These are phyloP conservation scores for Diversispora eburnea DNA, from an alignment of 192 early-diverging fungal genomes.

Conservation along the genomic window DNA sequence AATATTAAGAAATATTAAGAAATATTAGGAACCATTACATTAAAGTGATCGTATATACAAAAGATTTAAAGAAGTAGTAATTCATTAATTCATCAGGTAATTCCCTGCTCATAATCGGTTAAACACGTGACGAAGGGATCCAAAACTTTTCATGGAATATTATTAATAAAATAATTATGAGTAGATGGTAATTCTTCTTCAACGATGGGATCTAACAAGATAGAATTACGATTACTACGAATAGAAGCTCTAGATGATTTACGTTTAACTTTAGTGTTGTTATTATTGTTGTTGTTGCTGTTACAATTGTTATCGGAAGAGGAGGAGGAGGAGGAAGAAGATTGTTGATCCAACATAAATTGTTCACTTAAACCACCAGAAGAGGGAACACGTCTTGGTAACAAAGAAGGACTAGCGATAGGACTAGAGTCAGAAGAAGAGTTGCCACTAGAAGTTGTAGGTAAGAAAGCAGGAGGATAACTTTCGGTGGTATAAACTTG, in stretches of 20 bases:
- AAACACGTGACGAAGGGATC: no score
- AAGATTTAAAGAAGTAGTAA: no score
- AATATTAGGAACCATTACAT: no score
- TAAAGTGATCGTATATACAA: no score
- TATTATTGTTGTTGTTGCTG: not conserved
- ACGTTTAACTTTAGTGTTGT: not conserved
- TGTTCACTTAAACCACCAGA: not conserved
- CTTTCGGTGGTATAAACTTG: slow-evolving; percentile 19
- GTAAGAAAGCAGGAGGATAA: slow-evolving; percentile 14
- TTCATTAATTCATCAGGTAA: no score
- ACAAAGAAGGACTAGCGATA: slow-evolving; percentile 1
- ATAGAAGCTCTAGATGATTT: slow-evolving; percentile 1
- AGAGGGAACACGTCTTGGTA: not conserved
- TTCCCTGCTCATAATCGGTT: no score
- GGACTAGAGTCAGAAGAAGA: slow-evolving; percentile 13
- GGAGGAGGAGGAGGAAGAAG: not conserved
- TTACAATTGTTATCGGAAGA: no score
- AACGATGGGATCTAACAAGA: slow-evolving; percentile 16
- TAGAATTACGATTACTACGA: slow-evolving; percentile 7
- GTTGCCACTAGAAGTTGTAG: not conserved
- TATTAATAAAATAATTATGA: no score
- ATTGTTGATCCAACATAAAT: slow-evolving; percentile 4
- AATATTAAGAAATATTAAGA: no score
- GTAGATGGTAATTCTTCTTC: not conserved
- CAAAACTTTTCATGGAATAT: no score